These are phyloP conservation scores for Fusarium lateritium DNA, from an alignment of 2,329 filamentous ascomycete species.

Conservation along the genomic window DNA sequence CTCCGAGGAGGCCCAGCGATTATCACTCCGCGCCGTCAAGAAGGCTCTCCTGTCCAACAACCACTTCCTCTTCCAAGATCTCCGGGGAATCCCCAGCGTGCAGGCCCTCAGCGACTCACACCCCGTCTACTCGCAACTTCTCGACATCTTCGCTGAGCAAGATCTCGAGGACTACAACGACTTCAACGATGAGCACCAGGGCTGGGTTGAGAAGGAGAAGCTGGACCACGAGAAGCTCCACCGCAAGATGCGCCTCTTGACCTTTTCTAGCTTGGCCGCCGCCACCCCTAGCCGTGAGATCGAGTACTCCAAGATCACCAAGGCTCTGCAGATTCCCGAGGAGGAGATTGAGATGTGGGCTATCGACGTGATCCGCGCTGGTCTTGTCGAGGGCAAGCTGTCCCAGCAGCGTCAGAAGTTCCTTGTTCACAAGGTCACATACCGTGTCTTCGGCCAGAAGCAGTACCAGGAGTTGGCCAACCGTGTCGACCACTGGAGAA, in stretches of 20 bases:
- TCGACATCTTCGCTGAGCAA: slow-evolving; percentile 96
- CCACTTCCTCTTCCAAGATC: slow-evolving; percentile 82
- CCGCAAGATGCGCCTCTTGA: slow-evolving; percentile 97
- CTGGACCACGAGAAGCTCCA: slow-evolving; percentile 81
- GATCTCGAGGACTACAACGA: slow-evolving; percentile 96
- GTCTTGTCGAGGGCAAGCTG: slow-evolving; percentile 95
- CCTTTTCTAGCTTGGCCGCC: slow-evolving; percentile 90
- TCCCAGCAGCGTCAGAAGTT: slow-evolving; percentile 94
- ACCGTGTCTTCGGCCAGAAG: slow-evolving; percentile 97
- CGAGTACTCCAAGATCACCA: slow-evolving; percentile 87
- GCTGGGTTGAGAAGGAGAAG: slow-evolving; percentile 83
- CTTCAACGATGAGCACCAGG: slow-evolving; percentile 92
- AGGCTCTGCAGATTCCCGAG: slow-evolving; percentile 84
- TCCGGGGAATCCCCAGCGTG: slow-evolving; percentile 85
- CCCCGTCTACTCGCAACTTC: slow-evolving; percentile 87
- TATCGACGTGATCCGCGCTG: slow-evolving; percentile 96
- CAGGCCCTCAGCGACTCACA: slow-evolving; percentile 90
- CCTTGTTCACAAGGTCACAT: slow-evolving; percentile 94
- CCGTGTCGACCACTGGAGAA: slow-evolving; percentile 91
- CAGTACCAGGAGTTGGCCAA: slow-evolving; percentile 97
- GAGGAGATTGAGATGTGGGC: slow-evolving; percentile 98
- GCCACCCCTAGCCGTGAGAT: slow-evolving; percentile 88
- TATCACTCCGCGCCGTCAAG: slow-evolving; percentile 71
- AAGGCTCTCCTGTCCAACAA: slow-evolving; percentile 67
- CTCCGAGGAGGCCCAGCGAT: slow-evolving; percentile 72